phyloP scores from a whole-genome alignment of 768 basidiomycete species.

The Leucosporidium creatinivorum region DNA sequence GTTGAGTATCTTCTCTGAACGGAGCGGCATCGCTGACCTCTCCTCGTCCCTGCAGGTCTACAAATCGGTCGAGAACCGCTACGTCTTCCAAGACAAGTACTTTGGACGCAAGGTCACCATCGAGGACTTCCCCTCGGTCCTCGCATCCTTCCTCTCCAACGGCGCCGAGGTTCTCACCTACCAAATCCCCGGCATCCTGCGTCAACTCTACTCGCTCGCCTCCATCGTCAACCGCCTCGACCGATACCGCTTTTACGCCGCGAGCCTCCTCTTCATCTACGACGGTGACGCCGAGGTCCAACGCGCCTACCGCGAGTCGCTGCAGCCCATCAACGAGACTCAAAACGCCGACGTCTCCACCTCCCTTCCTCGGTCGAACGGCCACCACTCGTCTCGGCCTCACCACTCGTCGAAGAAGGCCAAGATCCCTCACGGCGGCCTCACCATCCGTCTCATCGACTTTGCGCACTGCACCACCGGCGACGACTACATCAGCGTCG shows the following conservation, averaged over 20 bases:
- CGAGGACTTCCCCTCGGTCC: slow-evolving; percentile 71
- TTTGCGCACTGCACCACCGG: slow-evolving; percentile 99
- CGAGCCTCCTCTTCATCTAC: slow-evolving; percentile 91
- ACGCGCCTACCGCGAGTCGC: slow-evolving; percentile 44
- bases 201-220: slow-evolving; percentile 88
- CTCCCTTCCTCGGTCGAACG: not conserved
- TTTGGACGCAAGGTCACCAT: slow-evolving; percentile 81
- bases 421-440: slow-evolving; percentile 64
- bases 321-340: too few species aligned
- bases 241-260: slow-evolving; percentile 98
- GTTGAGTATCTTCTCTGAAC: slow-evolving; percentile 37
- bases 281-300: slow-evolving; percentile 89
- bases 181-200: slow-evolving; percentile 83
- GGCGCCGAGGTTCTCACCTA: slow-evolving; percentile 75
- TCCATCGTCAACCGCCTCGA: slow-evolving; percentile 78
- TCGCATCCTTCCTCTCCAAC: slow-evolving; percentile 75
- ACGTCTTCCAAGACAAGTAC: slow-evolving; percentile 92
- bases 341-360: not conserved
- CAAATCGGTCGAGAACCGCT: slow-evolving; percentile 75
- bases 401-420: slow-evolving; percentile 50
- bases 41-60: slow-evolving; percentile 60
- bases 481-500: slow-evolving; percentile 62
- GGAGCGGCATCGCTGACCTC: not conserved
- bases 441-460: slow-evolving; percentile 93
- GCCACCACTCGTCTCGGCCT: not conserved